A percentile compares a stretch with the other conserved stretches of the same genome.
These are phyloP conservation scores for Clausena lansium DNA, from an alignment of 345 rosid species.

Conservation along the genomic window DNA sequence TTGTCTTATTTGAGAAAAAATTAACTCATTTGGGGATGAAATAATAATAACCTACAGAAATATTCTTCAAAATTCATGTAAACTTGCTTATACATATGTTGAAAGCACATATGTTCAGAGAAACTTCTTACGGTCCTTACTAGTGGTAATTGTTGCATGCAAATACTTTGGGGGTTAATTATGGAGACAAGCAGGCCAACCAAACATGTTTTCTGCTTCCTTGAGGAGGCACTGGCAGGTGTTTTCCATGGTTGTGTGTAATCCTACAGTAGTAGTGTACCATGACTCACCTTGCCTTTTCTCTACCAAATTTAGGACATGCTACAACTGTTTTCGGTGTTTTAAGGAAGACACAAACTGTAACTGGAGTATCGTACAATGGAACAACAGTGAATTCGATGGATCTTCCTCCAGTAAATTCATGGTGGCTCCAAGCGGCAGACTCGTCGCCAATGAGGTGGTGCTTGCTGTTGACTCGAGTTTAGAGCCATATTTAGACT, in stretches of 20 bases:
- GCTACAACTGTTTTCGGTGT: neutral
- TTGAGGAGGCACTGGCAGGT: neutral
- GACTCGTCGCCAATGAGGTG: slow-evolving; percentile 3
- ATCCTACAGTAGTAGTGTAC: neutral
- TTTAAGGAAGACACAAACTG: neutral
- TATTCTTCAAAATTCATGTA: neutral
- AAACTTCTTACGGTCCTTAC: neutral
- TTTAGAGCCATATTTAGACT: neutral
- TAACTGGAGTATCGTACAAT: slow-evolving; percentile 8
- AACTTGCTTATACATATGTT: neutral
- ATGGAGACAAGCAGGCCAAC: neutral
- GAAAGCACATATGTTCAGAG: neutral
- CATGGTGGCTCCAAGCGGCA: slow-evolving; percentile 9
- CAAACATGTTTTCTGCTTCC: neutral
- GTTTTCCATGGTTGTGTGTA: neutral
- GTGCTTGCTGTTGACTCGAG: slow-evolving; percentile 12
- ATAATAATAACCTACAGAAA: neutral
- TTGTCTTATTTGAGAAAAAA: neutral
- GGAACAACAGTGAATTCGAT: slow-evolving; percentile 8
- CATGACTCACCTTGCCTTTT: neutral
- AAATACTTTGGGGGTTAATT: neutral
- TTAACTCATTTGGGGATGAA: neutral
- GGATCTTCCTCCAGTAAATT: slow-evolving; percentile 7
- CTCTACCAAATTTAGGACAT: neutral
- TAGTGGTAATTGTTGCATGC: neutral